Evolutionary conservation across 805 yeast species (phyloP), one percentile per base, ranked within the genome.

Genomic region (Starmerella gropengiesseri): DNA sequence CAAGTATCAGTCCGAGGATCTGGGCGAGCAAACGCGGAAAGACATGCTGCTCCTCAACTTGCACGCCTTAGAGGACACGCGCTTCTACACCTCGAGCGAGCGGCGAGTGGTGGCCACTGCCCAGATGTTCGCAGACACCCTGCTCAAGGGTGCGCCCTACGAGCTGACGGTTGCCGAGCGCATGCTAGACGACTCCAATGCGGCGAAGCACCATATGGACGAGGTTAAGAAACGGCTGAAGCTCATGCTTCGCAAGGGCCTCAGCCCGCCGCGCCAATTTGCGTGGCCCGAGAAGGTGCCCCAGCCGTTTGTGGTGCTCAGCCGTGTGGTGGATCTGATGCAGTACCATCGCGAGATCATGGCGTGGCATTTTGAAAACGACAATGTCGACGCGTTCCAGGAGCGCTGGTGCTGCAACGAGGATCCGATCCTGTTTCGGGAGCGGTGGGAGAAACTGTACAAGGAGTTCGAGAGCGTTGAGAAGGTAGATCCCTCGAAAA

Each of bases 231-330:
- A 91, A 75, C 85, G 87, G 67, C 70, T 91, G 57, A 91, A 91
- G 63, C 96, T 97, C 1, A 68, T 91, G 56, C 67, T 91, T 41
- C 75, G 99, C 63, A 91, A 87, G 61, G 98, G 98, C 2, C 83
- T 85, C 43, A 94, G 85, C 54, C 95, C 97, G 0, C 97, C 98
- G 14, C 82, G 93, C 0, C 95, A 91, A 58, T 91, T 91, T 62
- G 83, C 98, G 0, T 91, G 99, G 99, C 98, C 99, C 1, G 83
- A 91, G 16, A 85, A 85, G 59, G 86, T 91, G 83, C 97, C 98
- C 0, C 93, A 91, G 58, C 99, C 99, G 2, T 89, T 85, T 57
- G 75, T 78, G 37, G 98, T 91, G 13, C 83, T 93, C 54, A 83
- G 85, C 57, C 70, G 95, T 49, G 98, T 91, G 21, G 94, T 91